These are phyloP conservation scores for Corynascus novoguineensis DNA, from an alignment of 495 filamentous ascomycete genomes.

Conservation along the genomic window DNA sequence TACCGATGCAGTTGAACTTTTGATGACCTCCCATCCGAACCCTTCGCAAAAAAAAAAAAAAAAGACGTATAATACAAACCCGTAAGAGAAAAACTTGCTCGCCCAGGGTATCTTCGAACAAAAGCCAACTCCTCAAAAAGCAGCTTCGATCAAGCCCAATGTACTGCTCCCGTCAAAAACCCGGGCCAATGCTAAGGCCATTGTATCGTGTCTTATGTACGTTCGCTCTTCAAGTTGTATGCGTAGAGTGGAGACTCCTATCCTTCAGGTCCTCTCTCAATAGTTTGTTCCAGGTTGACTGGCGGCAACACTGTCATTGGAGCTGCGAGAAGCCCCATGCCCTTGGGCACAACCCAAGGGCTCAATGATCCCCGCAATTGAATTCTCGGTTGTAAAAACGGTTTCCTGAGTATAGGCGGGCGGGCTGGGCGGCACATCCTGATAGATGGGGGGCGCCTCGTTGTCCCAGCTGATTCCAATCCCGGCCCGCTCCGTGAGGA, in stretches of 20 bases:
- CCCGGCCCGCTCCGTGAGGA: conserved; percentile 76
- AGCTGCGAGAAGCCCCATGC: neutral
- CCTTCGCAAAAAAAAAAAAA: neutral
- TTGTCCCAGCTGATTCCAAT: conserved; percentile 97
- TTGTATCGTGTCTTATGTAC: neutral
- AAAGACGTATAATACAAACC: neutral
- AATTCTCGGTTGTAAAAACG: conserved; percentile 5
- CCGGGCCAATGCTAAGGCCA: neutral
- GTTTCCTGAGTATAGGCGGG: conserved; percentile 58
- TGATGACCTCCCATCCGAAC: neutral
- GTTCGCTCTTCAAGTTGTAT: neutral
- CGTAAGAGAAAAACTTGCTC: no score
- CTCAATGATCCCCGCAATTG: conserved; percentile 26
- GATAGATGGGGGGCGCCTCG: conserved; percentile 89
- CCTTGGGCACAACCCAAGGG: conserved; percentile 20
- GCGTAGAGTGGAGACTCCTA: no score
- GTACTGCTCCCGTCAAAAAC: neutral
- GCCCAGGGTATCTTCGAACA: conserved; percentile 11
- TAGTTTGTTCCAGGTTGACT: neutral
- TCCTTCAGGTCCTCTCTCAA: conserved; percentile 22
- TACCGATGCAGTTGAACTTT: neutral
- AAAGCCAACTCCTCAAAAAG: conserved; percentile 1
- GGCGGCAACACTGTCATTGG: neutral
- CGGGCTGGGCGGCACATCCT: conserved; percentile 85
- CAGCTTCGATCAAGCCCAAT: neutral